Evolutionary conservation across 192 early-diverging fungal species (phyloP).

Genomic region (Coemansia sp.): DNA sequence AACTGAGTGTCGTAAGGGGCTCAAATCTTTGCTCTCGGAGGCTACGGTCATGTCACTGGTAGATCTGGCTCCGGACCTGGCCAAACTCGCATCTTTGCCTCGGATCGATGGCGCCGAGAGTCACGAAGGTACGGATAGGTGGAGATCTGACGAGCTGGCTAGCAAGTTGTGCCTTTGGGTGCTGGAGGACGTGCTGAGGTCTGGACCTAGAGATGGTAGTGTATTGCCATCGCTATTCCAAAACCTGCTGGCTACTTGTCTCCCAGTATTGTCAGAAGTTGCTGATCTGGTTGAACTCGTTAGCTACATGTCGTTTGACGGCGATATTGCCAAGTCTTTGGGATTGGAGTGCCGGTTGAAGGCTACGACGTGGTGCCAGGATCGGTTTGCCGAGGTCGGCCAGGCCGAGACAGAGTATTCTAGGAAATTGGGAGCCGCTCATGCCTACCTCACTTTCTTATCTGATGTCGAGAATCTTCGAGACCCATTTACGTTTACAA

Average conservation of each 20-base stretch:
- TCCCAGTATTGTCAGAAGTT: neutral
- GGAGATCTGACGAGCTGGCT: neutral
- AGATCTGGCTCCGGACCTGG: constrained; percentile 6
- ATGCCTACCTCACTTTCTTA: constrained; percentile 17
- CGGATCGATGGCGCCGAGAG: neutral
- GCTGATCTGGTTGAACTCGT: constrained; percentile 12
- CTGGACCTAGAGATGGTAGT: neutral
- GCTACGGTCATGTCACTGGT: constrained; percentile 6
- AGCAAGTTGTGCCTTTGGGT: constrained; percentile 18
- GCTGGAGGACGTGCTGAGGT: neutral
- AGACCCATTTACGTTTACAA: constrained; percentile 34
- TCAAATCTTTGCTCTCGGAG: neutral
- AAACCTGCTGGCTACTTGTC: neutral
- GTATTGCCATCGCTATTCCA: neutral
- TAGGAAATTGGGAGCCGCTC: neutral
- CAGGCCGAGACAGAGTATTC: neutral
- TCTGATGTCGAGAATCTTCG: constrained; percentile 4
- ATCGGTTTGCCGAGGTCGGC: neutral
- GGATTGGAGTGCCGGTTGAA: constrained; percentile 6
- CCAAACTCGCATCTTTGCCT: neutral
- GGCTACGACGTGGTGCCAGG: constrained; percentile 6
- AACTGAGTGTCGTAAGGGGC: neutral
- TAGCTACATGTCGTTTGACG: constrained; percentile 12
- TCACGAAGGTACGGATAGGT: neutral
- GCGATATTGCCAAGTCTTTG: neutral